Percentiles rank a stretch among this genome's conserved stretches.
phyloP scores from a whole-genome alignment of 768 basidiomycete species.

The Boletus vinaceobasis region DNA sequence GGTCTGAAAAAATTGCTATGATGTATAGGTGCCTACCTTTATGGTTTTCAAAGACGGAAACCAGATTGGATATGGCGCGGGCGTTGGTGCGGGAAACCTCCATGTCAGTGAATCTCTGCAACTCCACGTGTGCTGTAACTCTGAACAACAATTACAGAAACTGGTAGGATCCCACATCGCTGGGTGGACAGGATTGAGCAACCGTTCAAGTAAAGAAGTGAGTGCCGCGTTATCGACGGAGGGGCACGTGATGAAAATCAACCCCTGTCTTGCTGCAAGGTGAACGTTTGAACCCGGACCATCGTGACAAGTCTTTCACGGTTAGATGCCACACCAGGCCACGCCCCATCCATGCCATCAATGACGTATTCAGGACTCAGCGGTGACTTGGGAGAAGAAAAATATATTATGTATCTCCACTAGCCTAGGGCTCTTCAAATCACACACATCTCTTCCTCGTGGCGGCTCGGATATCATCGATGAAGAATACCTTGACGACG shows the following conservation, averaged over 20 bases:
- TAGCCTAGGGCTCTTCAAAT: no score
- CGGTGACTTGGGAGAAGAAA: neutral
- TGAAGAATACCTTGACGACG: neutral
- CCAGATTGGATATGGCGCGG: constrained; percentile 23
- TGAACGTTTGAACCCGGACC: no score
- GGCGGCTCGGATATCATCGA: neutral
- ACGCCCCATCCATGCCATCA: no score
- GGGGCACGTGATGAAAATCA: constrained; percentile 16
- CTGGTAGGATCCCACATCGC: constrained; percentile 20
- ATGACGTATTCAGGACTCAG: no score
- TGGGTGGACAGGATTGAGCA: neutral
- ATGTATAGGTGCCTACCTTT: constrained; percentile 22
- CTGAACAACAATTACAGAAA: constrained; percentile 13
- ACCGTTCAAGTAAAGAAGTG: neutral
- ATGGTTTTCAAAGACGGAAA: constrained; percentile 32
- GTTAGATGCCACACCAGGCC: no score
- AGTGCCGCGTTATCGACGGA: neutral
- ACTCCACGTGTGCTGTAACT: neutral
- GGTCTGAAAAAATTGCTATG: no score
- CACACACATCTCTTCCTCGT: neutral
- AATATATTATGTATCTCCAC: neutral
- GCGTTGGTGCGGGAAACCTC: constrained; percentile 25
- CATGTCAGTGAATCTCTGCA: constrained; percentile 20
- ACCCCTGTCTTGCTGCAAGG: constrained; percentile 1
- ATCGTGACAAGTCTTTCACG: no score